phyloP scores from a whole-genome alignment of 345 rosid species.

The Eucalyptus caleyi region DNA sequence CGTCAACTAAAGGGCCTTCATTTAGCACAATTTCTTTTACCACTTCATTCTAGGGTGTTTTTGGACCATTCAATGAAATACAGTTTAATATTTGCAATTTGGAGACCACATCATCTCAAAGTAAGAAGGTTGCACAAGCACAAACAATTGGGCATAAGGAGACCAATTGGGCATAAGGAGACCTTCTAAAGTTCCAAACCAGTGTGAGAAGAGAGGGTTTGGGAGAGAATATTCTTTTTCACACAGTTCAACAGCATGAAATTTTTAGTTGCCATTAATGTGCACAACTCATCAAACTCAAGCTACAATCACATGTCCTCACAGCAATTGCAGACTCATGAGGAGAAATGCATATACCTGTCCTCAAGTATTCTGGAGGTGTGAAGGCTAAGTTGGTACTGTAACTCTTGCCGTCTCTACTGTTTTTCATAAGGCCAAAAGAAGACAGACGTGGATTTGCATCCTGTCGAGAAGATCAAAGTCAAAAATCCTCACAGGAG shows the following conservation, averaged over 20 bases:
- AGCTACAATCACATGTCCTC: background rate
- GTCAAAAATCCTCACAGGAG: background rate
- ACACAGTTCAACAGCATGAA: background rate
- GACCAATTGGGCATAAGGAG: too few species aligned
- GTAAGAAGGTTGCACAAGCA: background rate
- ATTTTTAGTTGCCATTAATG: background rate
- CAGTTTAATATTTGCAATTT: background rate
- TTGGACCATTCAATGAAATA: background rate
- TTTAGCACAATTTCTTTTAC: background rate
- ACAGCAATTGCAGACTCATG: background rate
- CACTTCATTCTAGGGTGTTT: background rate
- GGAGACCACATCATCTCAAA: background rate
- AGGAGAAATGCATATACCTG: slow-evolving; percentile 28
- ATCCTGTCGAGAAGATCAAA: slow-evolving; percentile 29
- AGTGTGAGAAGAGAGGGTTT: background rate
- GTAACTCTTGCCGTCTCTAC: slow-evolving; percentile 91
- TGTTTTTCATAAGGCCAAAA: slow-evolving; percentile 94
- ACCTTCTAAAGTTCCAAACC: background rate
- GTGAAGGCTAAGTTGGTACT: slow-evolving; percentile 96
- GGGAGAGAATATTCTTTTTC: background rate
- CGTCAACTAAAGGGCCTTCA: background rate
- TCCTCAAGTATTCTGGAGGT: slow-evolving; percentile 89
- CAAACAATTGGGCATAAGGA: background rate
- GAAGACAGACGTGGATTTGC: slow-evolving; percentile 90
- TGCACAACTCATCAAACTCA: background rate